Evolutionary conservation across 306 rosid genomes (phyloP), one percentile per base, ranked within the genome.

Genomic region (Glycine latifolia): DNA sequence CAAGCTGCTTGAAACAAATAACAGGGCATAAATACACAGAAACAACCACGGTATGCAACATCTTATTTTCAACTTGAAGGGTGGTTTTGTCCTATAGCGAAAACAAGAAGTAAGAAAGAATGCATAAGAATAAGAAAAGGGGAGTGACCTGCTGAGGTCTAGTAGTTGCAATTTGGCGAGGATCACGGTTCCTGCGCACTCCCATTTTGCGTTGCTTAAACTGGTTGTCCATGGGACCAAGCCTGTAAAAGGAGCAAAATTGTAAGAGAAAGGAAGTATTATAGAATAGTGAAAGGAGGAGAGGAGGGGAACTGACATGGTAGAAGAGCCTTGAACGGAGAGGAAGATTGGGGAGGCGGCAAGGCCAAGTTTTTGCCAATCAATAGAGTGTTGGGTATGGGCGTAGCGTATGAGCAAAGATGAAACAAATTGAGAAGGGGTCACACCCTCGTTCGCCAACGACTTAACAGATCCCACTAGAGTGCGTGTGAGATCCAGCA

Each of bases 161-260:
- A 48, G 87, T 90, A 37, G 77, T 88, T 81, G 67, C 85, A 6
- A 87, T 50, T 20, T 87, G 52, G 31, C 84, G 90, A 83, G 78
- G 75, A 26, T 68, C 13, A n/a, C 87, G 90, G 35, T 60, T 86
- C 74, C 87, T 85, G 6, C 80, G 81, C 35, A 52, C 71, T 16
- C 6, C 78, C 0, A 77, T 68, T 85, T 87, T 92, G 50, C 92
- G 89, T 31, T 84, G 92, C 83, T 89, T 94, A 71, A 90, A 75
- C 83, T 91, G 87, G 14, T 88, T 89, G 60, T 85, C 89, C 97
- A 92, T 91, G 5, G 98, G 97, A 78, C 97, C 98, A 85, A 91
- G 86, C 98, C 98, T 94, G 7, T 44, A 14, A 65, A 56, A 47
- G 4, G 16, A 37, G 43, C 13, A 52, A 63, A 9, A 9, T 4